Evolutionary conservation across 345 rosid species (phyloP).

Genomic region (Bruguiera sexangula): DNA sequence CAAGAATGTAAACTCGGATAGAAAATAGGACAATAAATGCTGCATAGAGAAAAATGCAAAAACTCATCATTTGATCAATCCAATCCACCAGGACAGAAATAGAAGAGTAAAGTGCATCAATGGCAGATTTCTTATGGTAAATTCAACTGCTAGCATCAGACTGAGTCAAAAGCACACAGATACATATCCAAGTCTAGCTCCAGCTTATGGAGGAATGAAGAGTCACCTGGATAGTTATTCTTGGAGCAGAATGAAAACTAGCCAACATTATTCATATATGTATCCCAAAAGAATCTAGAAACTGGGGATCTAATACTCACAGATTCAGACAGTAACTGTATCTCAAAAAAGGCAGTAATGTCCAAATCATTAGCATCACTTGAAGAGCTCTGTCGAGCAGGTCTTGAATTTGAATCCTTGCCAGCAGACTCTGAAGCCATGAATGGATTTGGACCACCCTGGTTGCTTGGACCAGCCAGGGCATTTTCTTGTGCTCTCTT

Average conservation of each 20-base stretch:
- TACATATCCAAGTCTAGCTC: neutral
- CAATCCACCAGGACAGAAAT: no score
- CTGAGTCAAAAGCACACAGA: no score
- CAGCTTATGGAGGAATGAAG: neutral
- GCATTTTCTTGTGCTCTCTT: constrained; percentile 62
- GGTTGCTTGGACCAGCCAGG: constrained; percentile 44
- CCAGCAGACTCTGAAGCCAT: constrained; percentile 39
- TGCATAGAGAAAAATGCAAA: neutral
- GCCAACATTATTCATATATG: neutral
- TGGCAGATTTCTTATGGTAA: no score
- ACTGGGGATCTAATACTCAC: constrained; percentile 40
- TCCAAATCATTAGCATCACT: constrained; percentile 58
- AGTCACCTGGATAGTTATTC: neutral
- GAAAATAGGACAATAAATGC: neutral
- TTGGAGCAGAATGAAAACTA: neutral
- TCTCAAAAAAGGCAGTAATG: constrained; percentile 51
- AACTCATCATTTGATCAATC: neutral
- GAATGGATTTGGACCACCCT: constrained; percentile 37
- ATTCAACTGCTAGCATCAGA: neutral
- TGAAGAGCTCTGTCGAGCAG: constrained; percentile 56
- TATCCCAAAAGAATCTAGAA: neutral
- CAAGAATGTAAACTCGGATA: neutral
- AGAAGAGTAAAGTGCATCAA: neutral
- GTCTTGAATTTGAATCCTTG: constrained; percentile 42
- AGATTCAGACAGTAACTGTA: constrained; percentile 73